Evolutionary conservation across 2,329 filamentous ascomycete species (phyloP).

Genomic region (Gaeumannomyces tritici): DNA sequence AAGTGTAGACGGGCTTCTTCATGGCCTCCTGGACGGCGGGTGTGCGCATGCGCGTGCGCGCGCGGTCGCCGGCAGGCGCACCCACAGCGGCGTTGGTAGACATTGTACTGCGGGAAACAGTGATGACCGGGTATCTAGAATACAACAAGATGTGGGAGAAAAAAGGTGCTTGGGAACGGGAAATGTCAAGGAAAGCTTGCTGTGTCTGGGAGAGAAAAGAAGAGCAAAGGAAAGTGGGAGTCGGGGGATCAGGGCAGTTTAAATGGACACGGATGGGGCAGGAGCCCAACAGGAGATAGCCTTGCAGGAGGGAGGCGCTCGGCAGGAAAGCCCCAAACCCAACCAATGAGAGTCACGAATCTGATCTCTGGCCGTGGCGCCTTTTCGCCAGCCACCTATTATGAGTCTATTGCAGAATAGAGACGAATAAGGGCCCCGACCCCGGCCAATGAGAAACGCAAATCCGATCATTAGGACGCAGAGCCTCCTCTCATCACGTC

Average conservation of each 20-base stretch:
- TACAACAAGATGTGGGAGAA: too few species aligned
- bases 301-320: too few species aligned
- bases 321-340: neutral
- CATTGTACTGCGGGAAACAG: too few species aligned
- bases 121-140: too few species aligned
- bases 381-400: too few species aligned
- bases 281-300: too few species aligned
- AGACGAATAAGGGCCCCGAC: neutral
- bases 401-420: too few species aligned
- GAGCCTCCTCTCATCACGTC: too few species aligned
- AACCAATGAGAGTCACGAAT: neutral
- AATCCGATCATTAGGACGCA: neutral
- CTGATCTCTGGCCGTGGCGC: too few species aligned
- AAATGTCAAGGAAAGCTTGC: neutral
- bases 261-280: neutral
- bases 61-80: neutral
- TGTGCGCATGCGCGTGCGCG: neutral
- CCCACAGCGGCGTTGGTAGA: neutral
- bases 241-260: neutral
- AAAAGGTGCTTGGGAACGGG: too few species aligned
- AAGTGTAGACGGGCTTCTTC: neutral
- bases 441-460: neutral
- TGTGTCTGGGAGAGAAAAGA: neutral
- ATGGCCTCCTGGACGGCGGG: neutral
- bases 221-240: neutral